These are phyloP conservation scores for Fusarium drepaniforme DNA, from an alignment of 2,329 filamentous ascomycete species.

Conservation along the genomic window DNA sequence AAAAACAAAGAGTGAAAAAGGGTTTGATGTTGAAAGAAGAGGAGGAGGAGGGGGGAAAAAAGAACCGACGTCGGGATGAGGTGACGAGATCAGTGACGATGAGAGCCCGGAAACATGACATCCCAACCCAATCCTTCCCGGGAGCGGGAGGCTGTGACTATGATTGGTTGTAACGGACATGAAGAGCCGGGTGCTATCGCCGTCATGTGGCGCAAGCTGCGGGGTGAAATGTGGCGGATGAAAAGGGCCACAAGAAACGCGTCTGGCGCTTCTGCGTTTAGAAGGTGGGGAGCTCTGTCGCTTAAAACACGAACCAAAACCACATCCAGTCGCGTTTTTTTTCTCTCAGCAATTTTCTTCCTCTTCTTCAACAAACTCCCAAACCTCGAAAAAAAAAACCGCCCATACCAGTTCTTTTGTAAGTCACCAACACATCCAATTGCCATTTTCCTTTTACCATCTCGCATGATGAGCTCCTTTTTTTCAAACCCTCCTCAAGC, in stretches of 20 bases:
- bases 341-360: constrained; percentile 37
- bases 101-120: background rate
- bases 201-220: constrained; percentile 16
- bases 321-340: constrained; percentile 22
- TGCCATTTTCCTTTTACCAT: constrained; percentile 16
- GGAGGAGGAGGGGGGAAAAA: constrained; percentile 3
- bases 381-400: background rate
- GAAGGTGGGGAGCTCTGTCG: constrained; percentile 16
- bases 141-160: constrained; percentile 6
- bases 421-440: constrained; percentile 11
- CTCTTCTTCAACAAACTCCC: constrained; percentile 19
- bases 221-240: background rate
- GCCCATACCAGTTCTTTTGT: constrained; percentile 2
- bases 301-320: constrained; percentile 37
- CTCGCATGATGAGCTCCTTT: constrained; percentile 57
- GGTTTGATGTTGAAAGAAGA: constrained; percentile 4
- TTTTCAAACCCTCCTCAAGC: constrained; percentile 52
- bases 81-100: constrained; percentile 32
- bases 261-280: constrained; percentile 31
- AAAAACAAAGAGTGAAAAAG: too few relatives aligned
- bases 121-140: background rate
- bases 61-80: constrained; percentile 17
- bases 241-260: background rate
- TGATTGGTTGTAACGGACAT: constrained; percentile 27
- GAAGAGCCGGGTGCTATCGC: background rate